Base-by-base conservation (phyloP, 805 yeast species). In the Lachancea thermotolerans region DNA sequence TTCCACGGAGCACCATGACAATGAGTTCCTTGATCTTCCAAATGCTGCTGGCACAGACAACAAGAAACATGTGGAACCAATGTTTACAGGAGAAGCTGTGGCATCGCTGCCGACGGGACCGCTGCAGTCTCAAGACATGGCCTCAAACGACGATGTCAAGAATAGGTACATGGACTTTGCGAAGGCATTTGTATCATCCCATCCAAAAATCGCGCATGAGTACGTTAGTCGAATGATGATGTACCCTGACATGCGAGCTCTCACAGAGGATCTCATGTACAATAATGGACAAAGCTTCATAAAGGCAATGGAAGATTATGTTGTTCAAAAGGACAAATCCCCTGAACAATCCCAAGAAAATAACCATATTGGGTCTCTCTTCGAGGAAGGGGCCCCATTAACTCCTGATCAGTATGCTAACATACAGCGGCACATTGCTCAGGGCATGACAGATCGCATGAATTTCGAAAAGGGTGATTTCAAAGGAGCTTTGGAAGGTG, bases 231-330 rank as follows among this genome's bases (percentile, higher is more conserved):
- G 58, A 43, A 53, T 61, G 53, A 51, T 60, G 56, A 53, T 55
- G 50, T 68, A 65, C 39, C 65, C 68, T 32, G 79, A 78, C 11
- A 68, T 77, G 46, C 64, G 74, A 51, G 70, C 82, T 3, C 75
- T 89, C 36, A 93, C 95, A 0, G 95, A 87, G 52, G 95, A 87
- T 56, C 63, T 89, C 25, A 71, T 87, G 54, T 78, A 77, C 53
- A 82, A 81, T 57, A 86, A 84, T 50, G 95, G 95, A n/a, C 74
- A 75, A 50, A 77, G 80, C 35, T 85, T 88, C 51, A 74, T 87
- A 29, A 82, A 82, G 51, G 81, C 86, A 74, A 82, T 89, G 78
- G 95, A 87, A 60, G 74, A 79, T 43, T 68, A 85, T 37, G 85
- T 88, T 3, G 74, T 75, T 46, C 72, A 79, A 37, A 66, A 50